Base-by-base conservation (phyloP, 768 basidiomycete genomes). In the Obba rivulosa region DNA sequence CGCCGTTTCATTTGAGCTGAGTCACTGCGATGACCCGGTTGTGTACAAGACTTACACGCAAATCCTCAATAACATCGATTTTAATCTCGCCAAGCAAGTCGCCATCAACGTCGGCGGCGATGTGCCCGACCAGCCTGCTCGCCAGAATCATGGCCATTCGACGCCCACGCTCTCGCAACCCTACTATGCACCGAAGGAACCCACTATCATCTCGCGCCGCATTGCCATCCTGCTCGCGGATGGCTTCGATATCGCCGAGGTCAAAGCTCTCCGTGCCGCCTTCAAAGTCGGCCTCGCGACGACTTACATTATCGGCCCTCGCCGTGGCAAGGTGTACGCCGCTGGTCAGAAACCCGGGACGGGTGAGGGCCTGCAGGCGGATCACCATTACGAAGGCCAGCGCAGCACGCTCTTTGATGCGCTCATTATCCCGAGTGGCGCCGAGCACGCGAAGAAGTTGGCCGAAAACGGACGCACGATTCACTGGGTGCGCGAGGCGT, bases 381-480 rank as follows among this genome's bases (percentile, higher is more conserved):
- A 92, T 69, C 80, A 91, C 68, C 75, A 83, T 50, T 85, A 79
- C 51, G 87, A 90, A 60, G 79, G 83, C 1, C 86, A 83, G 58
- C 76, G 92, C 41, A 89, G 87, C 31, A 93, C 89, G 0, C 59
- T 86, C 63, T 95, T 89, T 58, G 92, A 94, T 62, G 87, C 88
- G 0, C 52, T 93, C 52, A 75, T 87, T 56, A 79, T 94, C 57
- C 81, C 89, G 10, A 83, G 84, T 17, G 90, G 91, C 2, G 68
- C 68, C 8, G 69, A 72, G 28, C 81, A 83, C 60, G 74, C 70
- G n/a, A 75, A 79, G 60, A 60, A 72, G 24, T 72, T 92, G 31
- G 60, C 69, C 8, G 71, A 72, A 55, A 78, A 76, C 42, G 92
- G 91, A 4, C 77, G 91, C 17, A 75, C 75, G 8, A 67, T 90